Base-by-base conservation (phyloP, 2,329 filamentous ascomycete species). In the Apiospora malaysiana region DNA sequence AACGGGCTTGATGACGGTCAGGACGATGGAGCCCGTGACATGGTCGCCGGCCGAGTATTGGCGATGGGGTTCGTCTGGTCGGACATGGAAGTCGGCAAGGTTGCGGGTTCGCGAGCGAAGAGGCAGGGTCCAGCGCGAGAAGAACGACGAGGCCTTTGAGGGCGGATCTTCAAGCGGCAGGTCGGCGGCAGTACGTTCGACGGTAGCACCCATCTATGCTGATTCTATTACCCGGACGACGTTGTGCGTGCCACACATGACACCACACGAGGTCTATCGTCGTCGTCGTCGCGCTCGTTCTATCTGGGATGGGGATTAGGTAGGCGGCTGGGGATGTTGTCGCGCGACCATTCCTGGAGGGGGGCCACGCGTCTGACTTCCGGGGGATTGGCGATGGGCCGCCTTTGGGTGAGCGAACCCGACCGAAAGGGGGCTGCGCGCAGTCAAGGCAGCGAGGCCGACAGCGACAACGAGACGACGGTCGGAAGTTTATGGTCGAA, bases 81-180 rank as follows among this genome's bases (percentile, higher is more conserved):
- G 88, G 80, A 96, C 90, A 81, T 93, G 90, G 83, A 94, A 96
- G 79, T 95, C 93, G 83, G 90, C 86, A 75, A 94, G 85, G 80
- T 92, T 90, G 76, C 93, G 91, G 32, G 82, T 84, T 71, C 86
- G 84, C 72, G 84, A 85, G 65, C 86, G 85, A 71, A 88, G 82
- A 67, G 86, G 85, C 66, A 87, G 81, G 70, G 83, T 82, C 73
- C 89, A 81, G 70, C 87, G 86, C 74, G 87, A 88, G 75, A 89
- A 82, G 73, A 90, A 82, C 66, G 84, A 85, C 81, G 74, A 90
- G 82, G 67, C 84, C 85, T 69, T 81, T 79, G 83, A 77, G 71
- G 82, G 80, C 75, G 79, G 77, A 76, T 82, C 81, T 78, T 82
- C 81, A 75, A 77, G 77, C 74, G 80, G 75, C 78, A 80, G 75